phyloP scores from a whole-genome alignment of 176 grass and related monocot genomes.

The Lolium perenne region DNA sequence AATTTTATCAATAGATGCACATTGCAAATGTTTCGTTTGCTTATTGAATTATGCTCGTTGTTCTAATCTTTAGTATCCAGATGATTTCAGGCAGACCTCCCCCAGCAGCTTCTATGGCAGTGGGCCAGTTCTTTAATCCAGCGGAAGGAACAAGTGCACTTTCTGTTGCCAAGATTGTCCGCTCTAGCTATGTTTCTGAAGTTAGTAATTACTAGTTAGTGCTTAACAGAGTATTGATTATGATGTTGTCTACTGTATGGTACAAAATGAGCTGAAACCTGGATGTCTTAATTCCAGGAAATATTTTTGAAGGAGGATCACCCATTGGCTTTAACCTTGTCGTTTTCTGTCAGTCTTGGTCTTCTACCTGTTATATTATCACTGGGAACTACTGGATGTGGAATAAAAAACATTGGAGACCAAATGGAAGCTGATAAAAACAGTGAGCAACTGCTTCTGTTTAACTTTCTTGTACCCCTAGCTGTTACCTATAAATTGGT shows the following conservation, averaged over 20 bases:
- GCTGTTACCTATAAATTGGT: not conserved
- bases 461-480: constrained; percentile 15
- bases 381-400: constrained; percentile 81
- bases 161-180: constrained; percentile 60
- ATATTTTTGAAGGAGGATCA: constrained; percentile 86
- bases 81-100: constrained; percentile 97
- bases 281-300: constrained; percentile 61
- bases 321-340: constrained; percentile 71
- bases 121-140: constrained; percentile 96
- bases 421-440: constrained; percentile 81
- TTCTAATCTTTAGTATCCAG: constrained; percentile 66
- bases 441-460: constrained; percentile 61
- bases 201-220: constrained; percentile 48
- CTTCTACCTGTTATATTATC: constrained; percentile 82
- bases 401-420: constrained; percentile 77
- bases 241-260: not conserved
- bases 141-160: constrained; percentile 65
- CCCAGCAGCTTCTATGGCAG: constrained; percentile 93
- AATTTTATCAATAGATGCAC: constrained; percentile 13
- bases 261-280: constrained; percentile 41
- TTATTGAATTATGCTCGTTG: constrained; percentile 34
- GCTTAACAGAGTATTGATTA: constrained; percentile 11
- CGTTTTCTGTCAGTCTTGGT: constrained; percentile 85
- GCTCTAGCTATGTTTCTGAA: constrained; percentile 69
- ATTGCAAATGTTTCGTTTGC: constrained; percentile 7